phyloP scores from a whole-genome alignment of 306 rosid species.

The Vigna unguiculata region DNA sequence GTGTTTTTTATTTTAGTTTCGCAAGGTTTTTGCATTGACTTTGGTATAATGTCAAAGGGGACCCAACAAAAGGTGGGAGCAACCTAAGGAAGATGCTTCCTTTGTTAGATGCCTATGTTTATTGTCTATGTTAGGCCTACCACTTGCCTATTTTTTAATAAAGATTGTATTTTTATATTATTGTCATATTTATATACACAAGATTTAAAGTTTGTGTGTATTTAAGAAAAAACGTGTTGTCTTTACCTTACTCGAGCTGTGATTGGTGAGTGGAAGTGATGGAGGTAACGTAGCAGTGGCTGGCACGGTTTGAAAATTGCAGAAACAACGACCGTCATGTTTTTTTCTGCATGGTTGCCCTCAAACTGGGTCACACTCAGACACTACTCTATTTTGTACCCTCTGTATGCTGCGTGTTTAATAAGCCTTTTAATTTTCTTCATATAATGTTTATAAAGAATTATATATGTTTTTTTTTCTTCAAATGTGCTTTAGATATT shows the following conservation, averaged over 20 bases:
- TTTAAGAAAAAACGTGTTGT: background rate
- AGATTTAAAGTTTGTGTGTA: no score
- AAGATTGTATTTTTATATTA: no score
- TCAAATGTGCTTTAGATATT: no score
- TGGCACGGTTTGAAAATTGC: background rate
- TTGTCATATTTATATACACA: no score
- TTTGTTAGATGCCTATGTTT: background rate
- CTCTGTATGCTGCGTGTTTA: background rate
- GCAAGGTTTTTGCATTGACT: constrained; percentile 57
- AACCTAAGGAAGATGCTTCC: constrained; percentile 35
- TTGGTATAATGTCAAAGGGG: constrained; percentile 43
- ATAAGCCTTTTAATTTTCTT: no score
- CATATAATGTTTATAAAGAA: background rate
- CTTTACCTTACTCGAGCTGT: background rate
- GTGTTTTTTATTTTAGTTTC: background rate
- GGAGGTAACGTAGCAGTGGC: background rate
- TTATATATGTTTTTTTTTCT: no score
- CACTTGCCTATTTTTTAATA: background rate
- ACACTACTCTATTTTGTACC: background rate
- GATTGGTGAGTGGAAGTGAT: background rate
- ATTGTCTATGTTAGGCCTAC: background rate
- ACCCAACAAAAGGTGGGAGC: constrained; percentile 33
- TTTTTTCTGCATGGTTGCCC: constrained; percentile 16
- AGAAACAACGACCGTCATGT: background rate
- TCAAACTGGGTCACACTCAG: background rate